Conservation (phyloP, 139 green algal genomes). For the Spirogloea muscicola region DNA sequence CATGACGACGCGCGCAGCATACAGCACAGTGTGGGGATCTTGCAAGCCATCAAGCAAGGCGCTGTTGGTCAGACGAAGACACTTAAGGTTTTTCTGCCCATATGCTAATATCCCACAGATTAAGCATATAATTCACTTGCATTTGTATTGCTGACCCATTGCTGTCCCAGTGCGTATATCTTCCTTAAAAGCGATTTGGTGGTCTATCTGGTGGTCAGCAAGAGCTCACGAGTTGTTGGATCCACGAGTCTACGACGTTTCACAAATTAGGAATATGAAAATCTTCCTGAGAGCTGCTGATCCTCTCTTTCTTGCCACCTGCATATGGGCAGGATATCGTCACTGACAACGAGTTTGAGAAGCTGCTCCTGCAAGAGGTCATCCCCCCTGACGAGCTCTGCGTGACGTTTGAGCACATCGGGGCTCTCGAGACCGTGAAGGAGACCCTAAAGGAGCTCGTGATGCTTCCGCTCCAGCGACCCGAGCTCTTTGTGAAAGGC, state of each 20-base stretch:
- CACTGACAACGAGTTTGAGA: slow-evolving; percentile 64
- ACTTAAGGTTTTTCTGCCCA: slow-evolving; percentile 17
- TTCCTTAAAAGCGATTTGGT: too few species aligned
- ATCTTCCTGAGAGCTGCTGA: neutral
- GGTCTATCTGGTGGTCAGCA: too few species aligned
- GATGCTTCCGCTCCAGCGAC: slow-evolving; percentile 68
- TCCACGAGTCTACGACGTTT: too few species aligned
- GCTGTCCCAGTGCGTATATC: too few species aligned
- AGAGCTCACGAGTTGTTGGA: too few species aligned
- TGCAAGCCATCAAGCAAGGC: slow-evolving; percentile 9
- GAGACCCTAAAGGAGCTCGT: slow-evolving; percentile 61
- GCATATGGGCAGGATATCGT: slow-evolving; percentile 43
- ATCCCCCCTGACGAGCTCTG: slow-evolving; percentile 59
- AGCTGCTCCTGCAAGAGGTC: slow-evolving; percentile 60
- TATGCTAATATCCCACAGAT: too few species aligned
- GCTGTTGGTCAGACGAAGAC: neutral
- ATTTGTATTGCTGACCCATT: too few species aligned
- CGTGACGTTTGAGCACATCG: slow-evolving; percentile 58
- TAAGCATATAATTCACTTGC: too few species aligned
- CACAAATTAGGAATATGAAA: too few species aligned
- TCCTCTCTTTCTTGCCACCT: neutral
- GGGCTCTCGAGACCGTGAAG: slow-evolving; percentile 58
- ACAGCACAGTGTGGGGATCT: slow-evolving; percentile 17
- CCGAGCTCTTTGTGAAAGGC: slow-evolving; percentile 67
- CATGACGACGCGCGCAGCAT: slow-evolving; percentile 8